Percentiles rank a stretch among this genome's conserved stretches.
Evolutionary conservation across 2,329 filamentous ascomycete species (phyloP).

Genomic region (Paraphaeosphaeria sporulosa): DNA sequence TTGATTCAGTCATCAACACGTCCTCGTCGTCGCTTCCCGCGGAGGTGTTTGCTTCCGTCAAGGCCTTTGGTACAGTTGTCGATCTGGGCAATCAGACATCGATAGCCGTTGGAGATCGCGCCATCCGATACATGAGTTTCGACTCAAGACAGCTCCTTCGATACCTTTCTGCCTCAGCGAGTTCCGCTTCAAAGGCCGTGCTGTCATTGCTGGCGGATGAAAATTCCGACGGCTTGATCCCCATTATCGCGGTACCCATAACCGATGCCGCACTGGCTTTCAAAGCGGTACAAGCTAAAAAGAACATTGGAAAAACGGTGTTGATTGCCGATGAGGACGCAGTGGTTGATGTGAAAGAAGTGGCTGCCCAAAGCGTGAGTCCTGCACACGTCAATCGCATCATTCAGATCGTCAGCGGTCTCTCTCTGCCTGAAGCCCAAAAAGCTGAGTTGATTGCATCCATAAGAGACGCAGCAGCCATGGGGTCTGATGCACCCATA

Average conservation of each 20-base stretch:
- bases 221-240: background rate
- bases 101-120: background rate
- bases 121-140: background rate
- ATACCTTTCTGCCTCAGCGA: background rate
- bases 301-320: background rate
- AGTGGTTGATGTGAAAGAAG: background rate
- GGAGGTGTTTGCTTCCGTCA: background rate
- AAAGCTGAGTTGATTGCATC: background rate
- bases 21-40: background rate
- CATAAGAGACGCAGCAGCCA: background rate
- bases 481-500: no score
- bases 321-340: background rate
- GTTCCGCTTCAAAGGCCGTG: background rate
- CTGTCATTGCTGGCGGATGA: background rate
- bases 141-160: background rate
- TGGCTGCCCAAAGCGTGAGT: background rate
- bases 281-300: background rate
- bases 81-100: background rate
- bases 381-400: background rate
- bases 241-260: background rate
- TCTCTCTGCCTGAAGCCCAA: background rate
- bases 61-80: background rate
- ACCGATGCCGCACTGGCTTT: background rate
- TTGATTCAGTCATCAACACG: background rate
- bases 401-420: background rate